Conservation (phyloP, 2,329 filamentous ascomycete species). For the Penicillium griseofulvum region DNA sequence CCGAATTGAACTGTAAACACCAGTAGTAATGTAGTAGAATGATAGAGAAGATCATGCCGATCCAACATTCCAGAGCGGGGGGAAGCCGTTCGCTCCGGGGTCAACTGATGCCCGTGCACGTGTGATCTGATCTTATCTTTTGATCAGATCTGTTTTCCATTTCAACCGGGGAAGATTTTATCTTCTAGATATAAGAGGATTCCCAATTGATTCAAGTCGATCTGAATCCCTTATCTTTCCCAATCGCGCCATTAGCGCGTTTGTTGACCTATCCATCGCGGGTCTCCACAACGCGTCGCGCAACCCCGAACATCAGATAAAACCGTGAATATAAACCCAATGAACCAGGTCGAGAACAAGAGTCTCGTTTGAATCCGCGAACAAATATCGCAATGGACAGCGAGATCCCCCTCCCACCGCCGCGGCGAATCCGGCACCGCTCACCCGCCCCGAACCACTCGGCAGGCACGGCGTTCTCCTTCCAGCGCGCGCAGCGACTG, state of each 20-base stretch:
- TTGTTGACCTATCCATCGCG: conserved; percentile 20
- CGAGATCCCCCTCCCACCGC: conserved; percentile 41
- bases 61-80: conserved; percentile 19
- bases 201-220: neutral
- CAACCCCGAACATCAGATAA: conserved; percentile 6
- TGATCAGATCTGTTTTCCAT: neutral
- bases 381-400: conserved; percentile 31
- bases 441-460: conserved; percentile 25
- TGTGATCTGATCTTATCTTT: conserved; percentile 26
- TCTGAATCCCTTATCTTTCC: neutral
- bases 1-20: neutral
- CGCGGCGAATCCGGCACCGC: conserved; percentile 36
- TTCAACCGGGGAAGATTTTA: neutral
- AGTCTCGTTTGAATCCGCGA: neutral
- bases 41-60: conserved; percentile 20
- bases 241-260: conserved; percentile 12
- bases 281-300: conserved; percentile 27
- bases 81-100: conserved; percentile 17
- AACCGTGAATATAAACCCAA: neutral
- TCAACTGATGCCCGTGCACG: conserved; percentile 23
- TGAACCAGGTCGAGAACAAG: neutral
- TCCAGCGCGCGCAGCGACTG: conserved; percentile 26
- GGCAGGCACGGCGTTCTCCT: conserved; percentile 16
- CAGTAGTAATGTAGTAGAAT: neutral
- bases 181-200: neutral